Evolutionary conservation across 2,329 filamentous ascomycete genomes (phyloP), one percentile per base, ranked within the genome.

Genomic region (Aspergillus carbonarius): DNA sequence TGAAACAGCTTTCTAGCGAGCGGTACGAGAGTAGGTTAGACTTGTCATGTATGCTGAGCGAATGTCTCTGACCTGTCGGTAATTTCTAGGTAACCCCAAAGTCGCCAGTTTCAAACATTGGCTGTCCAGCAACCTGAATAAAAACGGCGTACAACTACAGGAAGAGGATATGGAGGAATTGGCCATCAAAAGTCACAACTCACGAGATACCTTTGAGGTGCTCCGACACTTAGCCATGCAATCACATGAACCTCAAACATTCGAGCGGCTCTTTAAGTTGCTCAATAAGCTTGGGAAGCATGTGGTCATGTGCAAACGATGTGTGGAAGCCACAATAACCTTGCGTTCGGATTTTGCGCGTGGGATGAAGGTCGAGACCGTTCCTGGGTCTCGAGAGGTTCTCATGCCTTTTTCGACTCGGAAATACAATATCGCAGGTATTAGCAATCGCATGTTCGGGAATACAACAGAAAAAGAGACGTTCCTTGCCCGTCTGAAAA

Each of bases 281-380:
- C 55, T 58, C 25, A 30, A 42, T 7, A 58, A 58, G 17, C 49
- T 58, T 15, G 55, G 55, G 6, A 58, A 58, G 30, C 55, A 58
- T 18, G 55, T 47, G 25, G 27, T 53, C 5, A 51, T 47, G 49
- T 54, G 35, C 42, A 37, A 52, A 18, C 48, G 55, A 39, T 30
- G 54, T 12, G 23, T 58, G 4, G 49, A 58, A 13, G 18, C 48
- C 4, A 44, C 39, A 17, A 34, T 54, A 12, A 8, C 32, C 10
- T 34, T 54, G 32, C 37, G 52, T 12, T 13, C 37, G 8, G 52
- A 54, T 12, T 40, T 54, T 5, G 30, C 35, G 5, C 15, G 30
- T 10, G 30, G 23, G 8, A n/a, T 54, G 9, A 25, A 12, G 3
- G 37, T 20, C 27, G 20, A 46, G n/a, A 27, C 39, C 15, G 23